Evolutionary conservation across 371 early-diverging fungal species (phyloP).

Genomic region (Coemansia sp.): DNA sequence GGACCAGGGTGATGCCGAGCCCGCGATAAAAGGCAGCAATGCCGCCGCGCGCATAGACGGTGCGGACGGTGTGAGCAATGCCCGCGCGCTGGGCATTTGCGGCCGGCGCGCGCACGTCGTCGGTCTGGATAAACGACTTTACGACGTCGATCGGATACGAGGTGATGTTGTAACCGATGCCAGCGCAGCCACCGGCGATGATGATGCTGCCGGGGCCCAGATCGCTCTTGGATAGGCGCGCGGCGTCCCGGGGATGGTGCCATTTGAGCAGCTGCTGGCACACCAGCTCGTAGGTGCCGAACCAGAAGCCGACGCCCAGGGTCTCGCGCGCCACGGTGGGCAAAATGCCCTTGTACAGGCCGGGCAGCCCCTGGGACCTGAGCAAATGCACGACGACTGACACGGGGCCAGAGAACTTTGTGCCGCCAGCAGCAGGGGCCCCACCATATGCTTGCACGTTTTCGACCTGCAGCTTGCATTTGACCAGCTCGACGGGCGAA

Average conservation of each 20-base stretch:
- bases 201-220: slow-evolving; percentile 69
- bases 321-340: slow-evolving; percentile 88
- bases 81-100: slow-evolving; percentile 34
- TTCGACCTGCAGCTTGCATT: slow-evolving; percentile 94
- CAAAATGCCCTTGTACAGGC: slow-evolving; percentile 86
- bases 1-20: slow-evolving; percentile 85
- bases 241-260: neutral
- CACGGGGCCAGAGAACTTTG: slow-evolving; percentile 63
- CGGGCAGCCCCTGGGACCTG: slow-evolving; percentile 68
- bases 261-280: slow-evolving; percentile 60
- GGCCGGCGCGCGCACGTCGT: slow-evolving; percentile 54
- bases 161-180: slow-evolving; percentile 86
- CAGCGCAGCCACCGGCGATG: slow-evolving; percentile 88
- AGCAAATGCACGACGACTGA: slow-evolving; percentile 70
- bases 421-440: slow-evolving; percentile 3
- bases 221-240: slow-evolving; percentile 57
- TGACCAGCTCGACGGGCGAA: slow-evolving; percentile 94
- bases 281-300: slow-evolving; percentile 87
- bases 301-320: slow-evolving; percentile 95
- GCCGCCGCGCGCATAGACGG: slow-evolving; percentile 77
- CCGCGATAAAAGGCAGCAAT: slow-evolving; percentile 89
- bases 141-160: slow-evolving; percentile 94
- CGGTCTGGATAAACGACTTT: slow-evolving; percentile 92
- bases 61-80: slow-evolving; percentile 62
- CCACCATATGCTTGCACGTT: slow-evolving; percentile 55